Base-by-base conservation (phyloP, 495 filamentous ascomycete species). In the Penicillium parvum region DNA sequence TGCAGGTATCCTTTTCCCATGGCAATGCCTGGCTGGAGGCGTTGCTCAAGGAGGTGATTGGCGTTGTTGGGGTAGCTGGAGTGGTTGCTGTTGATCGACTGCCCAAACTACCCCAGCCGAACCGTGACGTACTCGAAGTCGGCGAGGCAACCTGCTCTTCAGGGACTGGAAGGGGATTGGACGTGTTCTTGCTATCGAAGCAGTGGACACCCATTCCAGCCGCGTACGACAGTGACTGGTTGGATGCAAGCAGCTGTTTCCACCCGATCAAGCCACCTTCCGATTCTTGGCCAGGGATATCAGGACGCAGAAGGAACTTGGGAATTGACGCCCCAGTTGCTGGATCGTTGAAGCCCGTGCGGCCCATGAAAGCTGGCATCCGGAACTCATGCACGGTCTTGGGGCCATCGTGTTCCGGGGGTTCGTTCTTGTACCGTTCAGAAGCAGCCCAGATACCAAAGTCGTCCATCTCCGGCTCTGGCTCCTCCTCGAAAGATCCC, bases 1-100 rank as follows among this genome's bases (percentile, higher is more conserved):
- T 74, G 48, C 71, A 74, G 17, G 57, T 64, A 36, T 74, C 71
- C 40, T 64, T 69, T 3, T 66, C 66, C 71, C 68, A 73, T 2
- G 66, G 68, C 7, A 70, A 51, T 5, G 58, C 51, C 3, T 52
- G 43, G n/a, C 49, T 40, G 3, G 60, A 52, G 20, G 43, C 28
- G 21, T 53, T 49, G 33, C 58, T 68, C 40, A 65, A 57, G 3
- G 65, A 61, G 10, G 68, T 66, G 4, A 54, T 49, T 7, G 70
- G 68, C 3, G 68, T 72, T 1, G 52, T 57, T 7, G 70, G 65
- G 3, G 61, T 68, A 10, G 50, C 47, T 17, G 65, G 65, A 12
- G 61, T 56, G 23, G 45, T 49, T 2, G 28, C 7, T 15, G 63
- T 52, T 1, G 66, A 66, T 5, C 65, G 61, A 21, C 61, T 53